Evolutionary conservation across 2,329 filamentous ascomycete species (phyloP).

Genomic region (Mariannaea sp.): DNA sequence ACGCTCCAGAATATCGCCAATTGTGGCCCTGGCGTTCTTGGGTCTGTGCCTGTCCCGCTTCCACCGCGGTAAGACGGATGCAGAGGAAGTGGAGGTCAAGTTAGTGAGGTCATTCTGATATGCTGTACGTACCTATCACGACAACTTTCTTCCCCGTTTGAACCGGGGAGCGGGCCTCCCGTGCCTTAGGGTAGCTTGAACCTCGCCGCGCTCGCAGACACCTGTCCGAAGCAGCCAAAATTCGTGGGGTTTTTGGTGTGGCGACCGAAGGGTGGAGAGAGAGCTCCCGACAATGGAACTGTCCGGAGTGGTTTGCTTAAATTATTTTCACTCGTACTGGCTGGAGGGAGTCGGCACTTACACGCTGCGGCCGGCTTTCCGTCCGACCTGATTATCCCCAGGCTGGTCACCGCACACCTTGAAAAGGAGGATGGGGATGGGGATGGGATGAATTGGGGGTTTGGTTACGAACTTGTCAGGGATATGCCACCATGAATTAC

Average conservation of each 20-base stretch:
- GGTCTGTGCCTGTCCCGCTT: slow-evolving; percentile 5
- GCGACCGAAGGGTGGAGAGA: neutral
- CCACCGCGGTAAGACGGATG: neutral
- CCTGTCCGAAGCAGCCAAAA: too few species aligned
- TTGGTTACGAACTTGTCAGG: slow-evolving; percentile 13
- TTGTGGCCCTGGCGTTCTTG: slow-evolving; percentile 10
- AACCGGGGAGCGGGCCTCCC: slow-evolving; percentile 11
- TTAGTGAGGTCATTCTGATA: neutral
- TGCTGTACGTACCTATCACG: too few species aligned
- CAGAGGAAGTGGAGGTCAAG: neutral
- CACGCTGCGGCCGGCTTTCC: neutral
- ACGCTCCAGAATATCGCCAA: too few species aligned
- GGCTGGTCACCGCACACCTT: neutral
- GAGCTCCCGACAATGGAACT: neutral
- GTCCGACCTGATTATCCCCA: neutral
- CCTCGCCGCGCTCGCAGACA: too few species aligned
- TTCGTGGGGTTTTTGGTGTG: neutral
- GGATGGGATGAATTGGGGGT: slow-evolving; percentile 1
- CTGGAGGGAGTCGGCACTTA: neutral
- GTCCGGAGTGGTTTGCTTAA: neutral
- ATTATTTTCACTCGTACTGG: too few species aligned
- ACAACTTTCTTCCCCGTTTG: neutral
- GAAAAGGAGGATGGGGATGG: neutral
- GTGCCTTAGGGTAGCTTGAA: slow-evolving; percentile 21
- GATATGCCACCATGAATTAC: slow-evolving; percentile 2